Base-by-base conservation (phyloP, 192 early-diverging fungal species). In the Umbelopsis sp. region DNA sequence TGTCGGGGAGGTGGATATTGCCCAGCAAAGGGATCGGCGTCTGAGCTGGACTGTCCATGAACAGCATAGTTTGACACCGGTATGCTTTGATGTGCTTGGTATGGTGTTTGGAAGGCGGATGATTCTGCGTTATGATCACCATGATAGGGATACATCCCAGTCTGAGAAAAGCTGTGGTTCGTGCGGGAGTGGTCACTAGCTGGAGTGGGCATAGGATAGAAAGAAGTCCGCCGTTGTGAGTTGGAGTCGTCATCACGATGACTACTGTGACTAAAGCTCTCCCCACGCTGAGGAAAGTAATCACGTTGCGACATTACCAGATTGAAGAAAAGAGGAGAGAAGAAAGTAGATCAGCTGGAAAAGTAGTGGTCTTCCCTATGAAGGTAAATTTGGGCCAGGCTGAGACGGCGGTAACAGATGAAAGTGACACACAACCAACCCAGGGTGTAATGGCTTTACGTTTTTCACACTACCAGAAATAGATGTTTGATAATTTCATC, bases 1-100 rank as follows among this genome's bases (percentile, higher is more conserved):
- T 68, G 76, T 9, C 61, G 70, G 11, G 76, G 76, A 27, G 44
- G 37, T 16, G 71, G 71, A 49, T 78, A 78, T 58, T 78, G 71
- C 4, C 67, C 69, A 35, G 71, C 68, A 49, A 70, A 78, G 6
- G 76, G 76, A 67, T 78, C 76, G 35, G 71, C 44, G 7, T 47
- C 27, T 16, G 7, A 52, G 51, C 21, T 4, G 55, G 12, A 35
- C 25, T 30, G 30, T 33, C 21, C 13, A 41, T 41, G 37, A 6
- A 1, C 10, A 41, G 2, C 37, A 41, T 22, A 35, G 5, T 22
- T n/a, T 15, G 25, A 5, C 13, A 16, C 9, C 13, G 55, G 55
- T 2, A 61, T 12, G 4, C 27, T 61, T 33, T 35, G 55, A 11
- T 25, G 55, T 2, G 55, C 23, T 3, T 35, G 23, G 8, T 61